Evolutionary conservation across 495 filamentous ascomycete species (phyloP).

Genomic region (Neurospora sp.): DNA sequence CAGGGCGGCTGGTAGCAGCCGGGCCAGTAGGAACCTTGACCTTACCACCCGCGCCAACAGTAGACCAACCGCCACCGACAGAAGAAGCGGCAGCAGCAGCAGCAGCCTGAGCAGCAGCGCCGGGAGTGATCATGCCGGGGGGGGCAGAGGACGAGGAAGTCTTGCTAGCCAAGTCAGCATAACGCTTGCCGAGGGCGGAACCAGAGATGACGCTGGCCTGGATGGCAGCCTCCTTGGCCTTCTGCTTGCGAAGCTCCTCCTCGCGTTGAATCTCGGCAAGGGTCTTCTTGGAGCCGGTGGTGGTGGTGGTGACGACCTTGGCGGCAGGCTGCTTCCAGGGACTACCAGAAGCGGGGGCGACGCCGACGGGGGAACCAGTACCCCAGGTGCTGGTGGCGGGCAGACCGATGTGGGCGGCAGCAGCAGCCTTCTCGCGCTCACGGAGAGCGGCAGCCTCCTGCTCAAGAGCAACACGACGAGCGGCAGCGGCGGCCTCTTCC

Average conservation of each 20-base stretch:
- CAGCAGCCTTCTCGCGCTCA: slow-evolving; percentile 52
- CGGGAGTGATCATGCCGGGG: slow-evolving; percentile 5
- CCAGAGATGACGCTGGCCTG: slow-evolving; percentile 38
- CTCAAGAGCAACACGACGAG: slow-evolving; percentile 62
- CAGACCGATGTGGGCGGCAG: slow-evolving; percentile 57
- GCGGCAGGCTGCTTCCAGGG: slow-evolving; percentile 50
- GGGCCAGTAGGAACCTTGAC: slow-evolving; percentile 59
- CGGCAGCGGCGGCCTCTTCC: slow-evolving; percentile 73
- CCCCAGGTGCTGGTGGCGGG: slow-evolving; percentile 90
- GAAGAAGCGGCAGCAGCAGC: slow-evolving; percentile 20
- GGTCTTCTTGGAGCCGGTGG: slow-evolving; percentile 64
- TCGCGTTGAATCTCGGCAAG: slow-evolving; percentile 94
- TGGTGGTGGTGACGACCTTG: slow-evolving; percentile 19
- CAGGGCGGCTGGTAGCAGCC: slow-evolving; percentile 45
- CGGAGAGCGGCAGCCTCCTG: slow-evolving; percentile 56
- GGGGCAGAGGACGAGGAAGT: slow-evolving; percentile 7
- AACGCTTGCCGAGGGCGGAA: slow-evolving; percentile 64
- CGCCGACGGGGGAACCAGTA: slow-evolving; percentile 50
- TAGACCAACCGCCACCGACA: slow-evolving; percentile 71
- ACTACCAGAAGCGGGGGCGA: slow-evolving; percentile 43
- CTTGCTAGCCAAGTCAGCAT: slow-evolving; percentile 92
- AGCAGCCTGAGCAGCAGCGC: slow-evolving; percentile 9
- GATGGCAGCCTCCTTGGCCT: slow-evolving; percentile 44
- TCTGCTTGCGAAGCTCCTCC: slow-evolving; percentile 83
- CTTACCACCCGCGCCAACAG: slow-evolving; percentile 91